Conservation (phyloP, 208 protist genomes). For the Angomonas deanei region DNA sequence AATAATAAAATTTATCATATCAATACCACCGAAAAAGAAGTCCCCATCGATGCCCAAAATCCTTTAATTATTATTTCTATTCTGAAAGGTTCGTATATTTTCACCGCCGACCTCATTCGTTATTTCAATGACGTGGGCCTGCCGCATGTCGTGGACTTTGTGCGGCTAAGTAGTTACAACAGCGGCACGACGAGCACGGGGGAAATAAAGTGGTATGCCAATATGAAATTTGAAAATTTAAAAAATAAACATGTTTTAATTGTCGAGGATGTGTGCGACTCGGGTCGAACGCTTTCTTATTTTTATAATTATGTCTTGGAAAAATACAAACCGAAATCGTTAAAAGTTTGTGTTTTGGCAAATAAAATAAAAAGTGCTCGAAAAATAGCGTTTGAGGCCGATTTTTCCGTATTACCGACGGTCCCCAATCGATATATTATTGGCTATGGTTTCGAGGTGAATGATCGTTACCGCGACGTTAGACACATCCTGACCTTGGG, state of each 20-base stretch:
- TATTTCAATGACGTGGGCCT: conserved; percentile 65
- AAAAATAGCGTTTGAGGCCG: conserved; percentile 39
- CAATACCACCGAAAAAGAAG: conserved; percentile 10
- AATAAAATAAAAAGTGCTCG: conserved; percentile 69
- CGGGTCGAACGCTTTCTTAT: conserved; percentile 68
- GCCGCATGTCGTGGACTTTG: conserved; percentile 80
- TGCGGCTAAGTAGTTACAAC: conserved; percentile 75
- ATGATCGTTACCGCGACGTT: conserved; percentile 77
- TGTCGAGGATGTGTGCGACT: conserved; percentile 88
- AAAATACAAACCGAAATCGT: conserved; percentile 44
- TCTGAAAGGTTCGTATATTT: conserved; percentile 89
- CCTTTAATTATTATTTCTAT: conserved; percentile 85
- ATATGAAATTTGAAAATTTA: conserved; percentile 56
- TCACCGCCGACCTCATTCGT: conserved; percentile 85
- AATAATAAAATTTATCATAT: conserved; percentile 2
- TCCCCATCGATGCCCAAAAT: conserved; percentile 68
- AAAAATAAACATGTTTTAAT: conserved; percentile 82
- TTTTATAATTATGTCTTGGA: conserved; percentile 34
- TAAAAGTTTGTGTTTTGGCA: conserved; percentile 69
- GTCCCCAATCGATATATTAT: conserved; percentile 83
- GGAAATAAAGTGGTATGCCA: conserved; percentile 41
- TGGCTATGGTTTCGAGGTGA: conserved; percentile 91
- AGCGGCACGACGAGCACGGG: conserved; percentile 58
- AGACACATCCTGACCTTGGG: conserved; percentile 79
- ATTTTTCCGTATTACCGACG: conserved; percentile 49